Evolutionary conservation across 192 early-diverging fungal species (phyloP), one percentile per base, ranked within the genome.

Genomic region (Pilobolus umbonatus): DNA sequence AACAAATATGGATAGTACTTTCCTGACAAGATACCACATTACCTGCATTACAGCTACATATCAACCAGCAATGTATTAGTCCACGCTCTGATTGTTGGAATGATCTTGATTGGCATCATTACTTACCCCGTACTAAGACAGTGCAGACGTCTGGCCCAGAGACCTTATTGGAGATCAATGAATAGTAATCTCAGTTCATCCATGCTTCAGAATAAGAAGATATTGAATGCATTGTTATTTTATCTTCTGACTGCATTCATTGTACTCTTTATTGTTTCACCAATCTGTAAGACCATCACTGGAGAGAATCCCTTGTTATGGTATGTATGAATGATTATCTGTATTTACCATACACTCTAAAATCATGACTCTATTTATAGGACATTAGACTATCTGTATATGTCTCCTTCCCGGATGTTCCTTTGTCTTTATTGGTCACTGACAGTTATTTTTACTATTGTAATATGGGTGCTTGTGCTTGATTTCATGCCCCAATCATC

Each of bases 221-320:
- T 76, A 47, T 28, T 73, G 11, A 62, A 74, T 17, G 77, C 78
- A 0, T 52, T 73, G 21, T 14, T 63, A 0, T 64, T 84, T 28
- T 84, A 78, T 57, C 6, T 48, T 7, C 55, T 67, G 34, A 60
- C 73, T 5, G 25, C 60, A 15, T 32, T 61, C 10, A 72, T 87
- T 31, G 67, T 89, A 1, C 15, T 82, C 4, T 49, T 67, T n/a
- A 26, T 77, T 4, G 73, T 90, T 28, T 71, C 76, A 34, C 85
- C 84, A 1, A 78, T 85, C 53, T 75, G 75, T 36, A 42, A 65
- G 24, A 34, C 65, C 2, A 46, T 79, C 21, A 57, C 86, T 12
- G 75, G 75, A 14, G 65, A 74, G 48, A 80, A 90, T 48, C 86
- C 88, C 15, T 81, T 88, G 67, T 10, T 80, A n/a, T 90, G 88